Conservation (phyloP, 176 grass and related monocot species). For the Hordeum vulgare region MorexV3_pseudomolecules_assembly NC_058524.1:593500572-593501071, state of each 20-base stretch:
- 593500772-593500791: neutral
- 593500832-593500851: neutral
- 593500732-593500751: neutral
- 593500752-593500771: neutral
- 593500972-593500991: neutral
- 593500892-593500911: neutral
- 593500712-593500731: neutral
- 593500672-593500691: neutral
- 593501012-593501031: too few relatives aligned
- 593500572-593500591: neutral
- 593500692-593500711: neutral
- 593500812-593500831: neutral
- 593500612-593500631: neutral
- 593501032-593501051: too few relatives aligned
- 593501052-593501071: too few relatives aligned
- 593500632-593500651: neutral
- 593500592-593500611: neutral
- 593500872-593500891: neutral
- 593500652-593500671: neutral
- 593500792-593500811: neutral
- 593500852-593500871: neutral
- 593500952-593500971: neutral
- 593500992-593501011: too few relatives aligned
- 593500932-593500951: neutral
- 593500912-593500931: neutral